A percentile compares a stretch with the other conserved stretches of the same genome.
Conservation (phyloP, 1,284 basidiomycete genomes). For the Veloboletus limbatus region DNA sequence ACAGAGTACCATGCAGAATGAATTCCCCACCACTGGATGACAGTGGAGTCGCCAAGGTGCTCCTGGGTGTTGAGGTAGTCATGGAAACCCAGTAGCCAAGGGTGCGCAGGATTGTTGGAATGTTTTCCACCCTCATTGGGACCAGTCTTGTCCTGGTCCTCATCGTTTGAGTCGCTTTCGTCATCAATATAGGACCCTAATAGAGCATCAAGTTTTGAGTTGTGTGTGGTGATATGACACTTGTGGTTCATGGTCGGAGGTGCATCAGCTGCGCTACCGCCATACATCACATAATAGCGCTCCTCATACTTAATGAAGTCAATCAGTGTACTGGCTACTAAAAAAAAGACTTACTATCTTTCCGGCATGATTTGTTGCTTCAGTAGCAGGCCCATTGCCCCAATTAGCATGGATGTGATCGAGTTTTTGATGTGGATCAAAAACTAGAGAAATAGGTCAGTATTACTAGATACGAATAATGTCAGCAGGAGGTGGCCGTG, state of each 20-base stretch:
- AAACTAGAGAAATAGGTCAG: too few species aligned
- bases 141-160: background rate
- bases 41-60: background rate
- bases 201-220: too few species aligned
- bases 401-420: slow-evolving; percentile 19
- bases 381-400: slow-evolving; percentile 13
- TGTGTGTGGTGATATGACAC: background rate
- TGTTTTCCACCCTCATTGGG: background rate
- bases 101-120: background rate
- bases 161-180: too few species aligned
- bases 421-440: slow-evolving; percentile 17
- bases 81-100: slow-evolving; percentile 31
- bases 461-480: too few species aligned
- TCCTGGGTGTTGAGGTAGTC: background rate
- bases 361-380: slow-evolving; percentile 3
- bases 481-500: too few species aligned
- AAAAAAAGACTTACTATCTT: slow-evolving; percentile 13
- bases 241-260: slow-evolving; percentile 1
- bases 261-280: too few species aligned
- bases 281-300: too few species aligned
- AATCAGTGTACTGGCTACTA: too few species aligned
- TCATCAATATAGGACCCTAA: too few species aligned
- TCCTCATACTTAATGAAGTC: too few species aligned
- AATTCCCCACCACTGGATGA: background rate
- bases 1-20: slow-evolving; percentile 9